These are phyloP conservation scores for Termitomyces sp. DNA, from an alignment of 768 basidiomycete genomes.

Conservation along the genomic window DNA sequence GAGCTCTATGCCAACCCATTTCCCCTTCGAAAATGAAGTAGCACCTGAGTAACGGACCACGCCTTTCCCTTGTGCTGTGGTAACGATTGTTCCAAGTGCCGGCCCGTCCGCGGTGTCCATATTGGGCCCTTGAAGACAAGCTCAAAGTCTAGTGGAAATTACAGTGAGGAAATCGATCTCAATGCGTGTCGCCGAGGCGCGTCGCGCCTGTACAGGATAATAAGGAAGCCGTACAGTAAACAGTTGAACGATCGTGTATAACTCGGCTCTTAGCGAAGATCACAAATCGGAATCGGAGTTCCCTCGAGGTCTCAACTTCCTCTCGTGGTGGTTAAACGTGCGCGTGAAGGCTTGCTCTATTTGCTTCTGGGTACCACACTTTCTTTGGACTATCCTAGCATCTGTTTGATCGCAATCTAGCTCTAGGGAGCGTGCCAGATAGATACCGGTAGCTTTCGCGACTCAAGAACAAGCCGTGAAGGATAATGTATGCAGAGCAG, in stretches of 20 bases:
- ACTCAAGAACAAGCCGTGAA: background rate
- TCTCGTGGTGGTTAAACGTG: background rate
- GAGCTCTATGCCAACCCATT: conserved; percentile 95
- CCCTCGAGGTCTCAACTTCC: background rate
- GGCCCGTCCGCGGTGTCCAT: conserved; percentile 19
- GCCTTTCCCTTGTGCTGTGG: conserved; percentile 76
- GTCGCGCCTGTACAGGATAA: background rate
- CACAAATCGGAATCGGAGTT: conserved; percentile 9
- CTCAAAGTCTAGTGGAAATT: background rate
- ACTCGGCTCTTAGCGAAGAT: conserved; percentile 6
- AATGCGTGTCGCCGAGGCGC: conserved; percentile 5
- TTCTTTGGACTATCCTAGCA: background rate
- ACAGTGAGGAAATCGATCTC: background rate
- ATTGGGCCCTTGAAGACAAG: background rate
- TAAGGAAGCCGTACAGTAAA: background rate
- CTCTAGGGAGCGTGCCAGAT: conserved; percentile 2
- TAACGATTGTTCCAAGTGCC: conserved; percentile 68
- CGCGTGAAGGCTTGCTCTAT: background rate
- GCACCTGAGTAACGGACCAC: conserved; percentile 81
- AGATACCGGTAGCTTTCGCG: background rate
- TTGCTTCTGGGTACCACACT: background rate
- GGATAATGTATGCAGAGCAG: conserved; percentile 14
- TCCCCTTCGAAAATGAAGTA: conserved; percentile 81
- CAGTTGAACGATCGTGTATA: background rate
- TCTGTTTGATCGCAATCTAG: background rate